Percentiles rank a stretch among this genome's conserved stretches.
Conservation (phyloP, 1,139 yeast genomes). For the Yamadazyma sp. region DNA sequence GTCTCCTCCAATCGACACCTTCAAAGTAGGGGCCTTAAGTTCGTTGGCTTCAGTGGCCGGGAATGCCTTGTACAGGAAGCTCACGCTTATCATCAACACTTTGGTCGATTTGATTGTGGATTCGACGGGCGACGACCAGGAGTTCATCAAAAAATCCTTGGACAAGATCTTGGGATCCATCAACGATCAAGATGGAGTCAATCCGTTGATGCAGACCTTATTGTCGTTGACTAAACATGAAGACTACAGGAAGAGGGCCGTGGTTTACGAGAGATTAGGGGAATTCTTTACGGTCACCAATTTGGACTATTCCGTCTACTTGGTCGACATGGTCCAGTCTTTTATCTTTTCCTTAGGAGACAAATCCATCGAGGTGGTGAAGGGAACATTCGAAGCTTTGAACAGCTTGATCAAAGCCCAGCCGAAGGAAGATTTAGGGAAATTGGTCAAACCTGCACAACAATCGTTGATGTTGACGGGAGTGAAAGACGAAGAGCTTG, state of each 20-base stretch:
- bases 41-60: conserved; percentile 93
- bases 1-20: conserved; percentile 76
- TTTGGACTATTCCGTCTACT: conserved; percentile 72
- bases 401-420: conserved; percentile 67
- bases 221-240: conserved; percentile 77
- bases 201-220: conserved; percentile 81
- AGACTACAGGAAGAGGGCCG: conserved; percentile 63
- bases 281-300: conserved; percentile 64
- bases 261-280: conserved; percentile 69
- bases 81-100: conserved; percentile 69
- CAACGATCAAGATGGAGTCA: conserved; percentile 77
- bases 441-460: conserved; percentile 73
- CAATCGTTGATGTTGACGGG: conserved; percentile 73
- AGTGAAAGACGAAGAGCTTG: conserved; percentile 60
- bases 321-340: conserved; percentile 72
- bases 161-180: conserved; percentile 72
- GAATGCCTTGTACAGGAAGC: conserved; percentile 69
- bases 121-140: conserved; percentile 35
- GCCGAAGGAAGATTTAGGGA: conserved; percentile 73
- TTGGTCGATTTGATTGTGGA: conserved; percentile 61
- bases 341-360: conserved; percentile 77
- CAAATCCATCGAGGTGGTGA: conserved; percentile 60
- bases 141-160: conserved; percentile 54
- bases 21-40: conserved; percentile 85
- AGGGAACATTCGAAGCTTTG: conserved; percentile 69